These are phyloP conservation scores for Castanopsis chinensis DNA, from an alignment of 306 rosid genomes.

Conservation along the genomic window DNA sequence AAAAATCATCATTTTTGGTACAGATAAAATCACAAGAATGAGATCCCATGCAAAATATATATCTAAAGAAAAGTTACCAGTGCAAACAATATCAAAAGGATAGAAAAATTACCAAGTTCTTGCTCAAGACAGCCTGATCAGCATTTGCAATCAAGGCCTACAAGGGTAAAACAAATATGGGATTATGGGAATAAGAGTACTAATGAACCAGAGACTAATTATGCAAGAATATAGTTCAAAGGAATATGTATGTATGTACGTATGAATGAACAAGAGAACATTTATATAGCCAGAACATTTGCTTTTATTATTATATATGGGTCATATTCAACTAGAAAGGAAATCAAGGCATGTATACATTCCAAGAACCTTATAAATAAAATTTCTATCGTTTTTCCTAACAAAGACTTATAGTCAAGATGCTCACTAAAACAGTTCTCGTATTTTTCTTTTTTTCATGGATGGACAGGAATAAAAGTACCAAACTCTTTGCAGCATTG, in stretches of 20 bases:
- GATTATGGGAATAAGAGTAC: conserved; percentile 10
- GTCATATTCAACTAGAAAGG: background rate
- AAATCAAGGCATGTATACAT: background rate
- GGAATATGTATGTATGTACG: background rate
- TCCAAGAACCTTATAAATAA: background rate
- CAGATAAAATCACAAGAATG: background rate
- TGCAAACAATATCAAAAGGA: conserved; percentile 4
- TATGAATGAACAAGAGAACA: background rate
- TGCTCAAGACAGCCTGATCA: conserved; percentile 88
- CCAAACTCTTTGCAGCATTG: too few relatives aligned
- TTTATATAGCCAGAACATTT: background rate
- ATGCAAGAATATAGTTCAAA: background rate
- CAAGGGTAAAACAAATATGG: conserved; percentile 23
- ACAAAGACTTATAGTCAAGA: background rate
- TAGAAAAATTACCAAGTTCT: conserved; percentile 73
- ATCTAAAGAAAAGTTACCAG: conserved; percentile 9
- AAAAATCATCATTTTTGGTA: background rate
- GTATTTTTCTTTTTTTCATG: too few relatives aligned
- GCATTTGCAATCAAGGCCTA: conserved; percentile 79
- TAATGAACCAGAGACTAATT: background rate
- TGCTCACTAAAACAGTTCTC: background rate
- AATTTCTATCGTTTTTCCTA: background rate
- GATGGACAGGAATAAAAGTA: too few relatives aligned
- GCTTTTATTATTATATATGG: background rate
- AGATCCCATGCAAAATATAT: background rate